Evolutionary conservation across 441 rosid species (phyloP), one percentile per base, ranked within the genome.

Genomic region (Jatropha podagrica): DNA sequence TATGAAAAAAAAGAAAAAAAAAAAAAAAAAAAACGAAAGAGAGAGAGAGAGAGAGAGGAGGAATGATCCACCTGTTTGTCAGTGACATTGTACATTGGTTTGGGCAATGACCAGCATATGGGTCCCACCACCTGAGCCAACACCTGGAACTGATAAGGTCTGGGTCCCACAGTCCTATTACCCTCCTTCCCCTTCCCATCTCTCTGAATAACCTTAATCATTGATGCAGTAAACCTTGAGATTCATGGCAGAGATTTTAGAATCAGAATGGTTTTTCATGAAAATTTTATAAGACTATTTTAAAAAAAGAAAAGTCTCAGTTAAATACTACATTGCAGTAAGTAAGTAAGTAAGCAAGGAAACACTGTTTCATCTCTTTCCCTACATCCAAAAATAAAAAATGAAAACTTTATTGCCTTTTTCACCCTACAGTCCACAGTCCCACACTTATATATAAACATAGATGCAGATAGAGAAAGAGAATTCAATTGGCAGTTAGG

Each of bases 51-150:
- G 32, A 32, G 32, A 2, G 32, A 32, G 32, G 32, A 82, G 90
- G 48, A 86, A 90, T 84, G 91, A 88, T 90, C 87, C 91, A 90
- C 94, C 92, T 86, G 92, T 84, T 83, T 87, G 95, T 88, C 91
- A 88, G 92, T 83, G 91, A 81, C 82, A 83, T 73, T 81, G 83
- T 83, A 79, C 89, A 85, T 78, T 83, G 84, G 91, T 77, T 90
- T 8, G 85, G 88, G 89, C 87, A 86, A 82, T 82, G 72, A 82
- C 80, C 81, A 80, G 87, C 89, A 85, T 42, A 67, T 76, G 84
- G 88, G 88, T 32, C 90, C 87, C 91, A 76, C 85, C 80, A 78
- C 86, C 93, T 88, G 91, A 81, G 80, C 81, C 85, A 85, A 81
- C 86, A 88, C 88, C 93, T 83, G 91, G 88, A 87, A 79, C 86